These are phyloP conservation scores for Xylaria sp. DNA, from an alignment of 2,329 filamentous ascomycete species.

Conservation along the genomic window DNA sequence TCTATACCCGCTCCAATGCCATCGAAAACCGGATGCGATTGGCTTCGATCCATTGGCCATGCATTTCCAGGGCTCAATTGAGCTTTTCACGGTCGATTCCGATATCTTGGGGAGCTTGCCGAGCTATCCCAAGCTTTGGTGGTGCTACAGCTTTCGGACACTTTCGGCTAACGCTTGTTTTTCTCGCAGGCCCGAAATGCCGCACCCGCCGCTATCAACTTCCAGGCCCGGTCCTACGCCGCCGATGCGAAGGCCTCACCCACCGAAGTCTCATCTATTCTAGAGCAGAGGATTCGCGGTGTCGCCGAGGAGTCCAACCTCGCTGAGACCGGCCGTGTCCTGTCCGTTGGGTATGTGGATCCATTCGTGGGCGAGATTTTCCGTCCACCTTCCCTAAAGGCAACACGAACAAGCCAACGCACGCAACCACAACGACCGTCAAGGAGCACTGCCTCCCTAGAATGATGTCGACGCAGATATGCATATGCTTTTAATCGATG, in stretches of 20 bases:
- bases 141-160: constrained; percentile 51
- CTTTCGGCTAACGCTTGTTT: constrained; percentile 65
- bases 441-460: constrained; percentile 1
- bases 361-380: constrained; percentile 42
- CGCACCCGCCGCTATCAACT: constrained; percentile 80
- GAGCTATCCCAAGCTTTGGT: constrained; percentile 51
- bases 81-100: constrained; percentile 48
- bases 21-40: constrained; percentile 57
- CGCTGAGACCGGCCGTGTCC: constrained; percentile 97
- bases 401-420: constrained; percentile 26
- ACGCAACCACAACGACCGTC: constrained; percentile 19
- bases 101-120: constrained; percentile 47
- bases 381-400: no score
- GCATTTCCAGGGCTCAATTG: constrained; percentile 52
- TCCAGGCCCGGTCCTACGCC: constrained; percentile 87
- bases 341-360: constrained; percentile 93
- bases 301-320: constrained; percentile 96
- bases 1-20: constrained; percentile 56
- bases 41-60: constrained; percentile 48
- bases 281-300: constrained; percentile 99
- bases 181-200: constrained; percentile 82
- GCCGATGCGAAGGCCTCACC: constrained; percentile 94
- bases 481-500: constrained; percentile 21
- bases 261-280: constrained; percentile 98
- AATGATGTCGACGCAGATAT: constrained; percentile 1